A percentile compares a stretch with the other conserved stretches of the same genome.
Conservation (phyloP, 768 basidiomycete genomes). For the Trametes meyenii region DNA sequence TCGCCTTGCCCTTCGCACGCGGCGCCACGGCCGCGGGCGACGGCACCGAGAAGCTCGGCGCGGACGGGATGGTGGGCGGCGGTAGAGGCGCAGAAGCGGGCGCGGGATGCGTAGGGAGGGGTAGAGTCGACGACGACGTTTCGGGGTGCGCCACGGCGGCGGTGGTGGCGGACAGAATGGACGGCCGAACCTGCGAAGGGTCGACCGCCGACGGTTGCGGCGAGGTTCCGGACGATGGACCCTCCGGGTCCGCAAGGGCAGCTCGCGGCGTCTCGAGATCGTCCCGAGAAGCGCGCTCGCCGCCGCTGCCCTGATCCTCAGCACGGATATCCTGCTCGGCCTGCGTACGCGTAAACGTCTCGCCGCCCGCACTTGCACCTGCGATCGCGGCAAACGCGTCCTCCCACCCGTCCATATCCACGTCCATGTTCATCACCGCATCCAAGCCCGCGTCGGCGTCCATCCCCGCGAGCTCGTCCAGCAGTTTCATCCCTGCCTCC, state of each 20-base stretch:
- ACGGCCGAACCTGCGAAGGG: neutral
- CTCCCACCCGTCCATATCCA: conserved; percentile 6
- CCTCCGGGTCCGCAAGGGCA: neutral
- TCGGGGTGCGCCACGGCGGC: neutral
- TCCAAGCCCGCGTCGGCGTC: conserved; percentile 14
- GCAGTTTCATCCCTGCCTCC: conserved; percentile 14
- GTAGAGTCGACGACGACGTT: neutral
- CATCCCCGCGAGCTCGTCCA: conserved; percentile 22
- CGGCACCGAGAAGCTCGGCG: neutral
- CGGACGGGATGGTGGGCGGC: neutral
- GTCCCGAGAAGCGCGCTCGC: neutral
- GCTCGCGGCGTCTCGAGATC: neutral
- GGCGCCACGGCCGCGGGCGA: conserved; percentile 7
- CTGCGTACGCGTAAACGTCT: too few species aligned
- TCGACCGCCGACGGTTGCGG: neutral
- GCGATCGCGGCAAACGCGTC: neutral
- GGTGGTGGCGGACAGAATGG: neutral
- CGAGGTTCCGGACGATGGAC: neutral
- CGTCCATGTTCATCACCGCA: neutral
- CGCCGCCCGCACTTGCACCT: neutral
- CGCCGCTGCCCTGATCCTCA: neutral
- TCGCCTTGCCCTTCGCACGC: conserved; percentile 20
- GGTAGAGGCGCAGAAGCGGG: neutral
- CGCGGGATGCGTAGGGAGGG: neutral
- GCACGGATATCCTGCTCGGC: neutral